Evolutionary conservation across 1,284 basidiomycete species (phyloP), one percentile per base, ranked within the genome.

Genomic region (Microbotryum saponariae): DNA sequence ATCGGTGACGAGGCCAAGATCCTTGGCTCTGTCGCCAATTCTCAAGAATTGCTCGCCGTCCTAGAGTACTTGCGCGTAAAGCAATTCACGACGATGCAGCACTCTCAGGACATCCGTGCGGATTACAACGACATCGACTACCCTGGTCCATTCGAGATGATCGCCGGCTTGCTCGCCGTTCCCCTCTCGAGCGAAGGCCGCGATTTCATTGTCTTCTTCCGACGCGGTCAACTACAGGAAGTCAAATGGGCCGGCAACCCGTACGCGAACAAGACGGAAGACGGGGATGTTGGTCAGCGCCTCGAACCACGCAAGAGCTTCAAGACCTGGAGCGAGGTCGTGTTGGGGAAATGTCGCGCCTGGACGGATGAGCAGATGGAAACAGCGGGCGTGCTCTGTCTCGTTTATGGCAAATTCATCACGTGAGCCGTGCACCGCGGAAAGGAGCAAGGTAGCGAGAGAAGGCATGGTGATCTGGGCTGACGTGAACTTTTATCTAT

Each of bases 361-460:
- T 94, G 89, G 89, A 86, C 87, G 14, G 88, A 91, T 63, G 89
- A 92, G 71, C 88, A 92, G 73, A 76, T 91, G 52, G 89, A 92
- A 75, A 91, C 89, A 4, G 89, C 88, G 0, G 85, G 85, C 48
- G 87, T 91, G 6, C 78, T 92, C n/a, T 85, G 88, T 20, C 76
- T 91, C 27, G 87, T 92, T 12, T 89, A 88, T 69, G 86, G 87
- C 51, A 87, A 88, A 63, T 91, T 90, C 76, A 88, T 89, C 31
- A 33, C 33, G 27, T 27, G 51, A 42, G 37, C 12, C 37, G 37
- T 18, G n/a, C 9, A 14, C 25, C 33, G n/a, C 25, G 33, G 27
- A 27, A 6, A 5, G 27, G 27, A 27, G 27, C 27, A 27, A 27
- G 27, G 27, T 27, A 27, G 27, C 27, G 27, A 27, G 27, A 27